phyloP scores from a whole-genome alignment of 345 rosid genomes.

The Psidium guajava region DNA sequence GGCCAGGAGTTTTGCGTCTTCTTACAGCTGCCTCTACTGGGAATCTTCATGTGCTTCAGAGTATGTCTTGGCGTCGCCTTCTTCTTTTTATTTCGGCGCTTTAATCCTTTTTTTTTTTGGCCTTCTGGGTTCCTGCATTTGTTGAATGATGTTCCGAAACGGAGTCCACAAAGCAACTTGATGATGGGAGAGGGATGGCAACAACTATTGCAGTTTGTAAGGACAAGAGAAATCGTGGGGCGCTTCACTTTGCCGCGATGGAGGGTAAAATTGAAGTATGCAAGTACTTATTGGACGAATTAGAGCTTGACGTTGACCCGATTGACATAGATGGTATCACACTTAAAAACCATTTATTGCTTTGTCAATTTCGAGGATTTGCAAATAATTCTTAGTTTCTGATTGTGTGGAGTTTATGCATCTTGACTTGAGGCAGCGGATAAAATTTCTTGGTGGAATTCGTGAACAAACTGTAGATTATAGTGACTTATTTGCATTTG shows the following conservation, averaged over 20 bases:
- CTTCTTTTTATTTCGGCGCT: background rate
- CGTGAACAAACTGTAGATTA: too few relatives aligned
- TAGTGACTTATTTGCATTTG: background rate
- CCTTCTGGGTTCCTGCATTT: background rate
- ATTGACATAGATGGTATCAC: constrained; percentile 66
- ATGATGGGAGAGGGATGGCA: constrained; percentile 56
- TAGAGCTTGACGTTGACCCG: constrained; percentile 48
- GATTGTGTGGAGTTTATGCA: background rate
- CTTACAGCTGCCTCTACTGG: constrained; percentile 60
- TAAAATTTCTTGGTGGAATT: too few relatives aligned
- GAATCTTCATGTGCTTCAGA: constrained; percentile 67
- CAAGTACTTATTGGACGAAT: constrained; percentile 65
- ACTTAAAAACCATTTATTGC: background rate
- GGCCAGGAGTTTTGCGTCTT: constrained; percentile 55
- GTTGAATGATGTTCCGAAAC: background rate
- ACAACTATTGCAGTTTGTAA: constrained; percentile 63
- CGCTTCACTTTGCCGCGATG: constrained; percentile 76
- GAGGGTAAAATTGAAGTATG: constrained; percentile 72
- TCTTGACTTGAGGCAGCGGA: background rate
- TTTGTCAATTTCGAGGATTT: background rate
- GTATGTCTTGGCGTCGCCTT: constrained; percentile 22
- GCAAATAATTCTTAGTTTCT: background rate
- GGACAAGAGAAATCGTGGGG: constrained; percentile 82
- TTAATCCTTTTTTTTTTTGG: background rate
- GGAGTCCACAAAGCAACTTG: constrained; percentile 62